Conservation (phyloP, 495 filamentous ascomycete species). For the Penicillium fimorum region DNA sequence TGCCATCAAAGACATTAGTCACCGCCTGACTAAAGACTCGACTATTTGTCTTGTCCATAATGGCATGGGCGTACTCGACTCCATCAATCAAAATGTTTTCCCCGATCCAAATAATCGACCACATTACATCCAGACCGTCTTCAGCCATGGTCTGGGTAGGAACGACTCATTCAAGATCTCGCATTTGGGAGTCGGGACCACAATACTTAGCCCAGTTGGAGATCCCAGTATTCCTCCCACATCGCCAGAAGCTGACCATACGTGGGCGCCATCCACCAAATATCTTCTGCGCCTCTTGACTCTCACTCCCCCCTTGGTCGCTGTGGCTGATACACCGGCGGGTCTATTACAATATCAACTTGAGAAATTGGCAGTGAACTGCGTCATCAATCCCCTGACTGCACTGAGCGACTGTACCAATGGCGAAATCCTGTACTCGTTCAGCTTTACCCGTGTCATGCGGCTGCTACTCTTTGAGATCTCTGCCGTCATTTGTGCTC, state of each 20-base stretch:
- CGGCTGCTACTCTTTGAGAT: slow-evolving; percentile 67
- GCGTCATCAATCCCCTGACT: slow-evolving; percentile 79
- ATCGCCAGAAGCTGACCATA: slow-evolving; percentile 20
- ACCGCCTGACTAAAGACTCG: slow-evolving; percentile 67
- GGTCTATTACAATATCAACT: slow-evolving; percentile 59
- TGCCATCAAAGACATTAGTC: slow-evolving; percentile 55
- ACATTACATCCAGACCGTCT: slow-evolving; percentile 70
- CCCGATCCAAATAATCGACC: slow-evolving; percentile 62
- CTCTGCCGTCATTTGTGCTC: slow-evolving; percentile 56
- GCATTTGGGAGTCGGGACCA: slow-evolving; percentile 62
- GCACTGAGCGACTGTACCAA: slow-evolving; percentile 70
- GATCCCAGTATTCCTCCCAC: slow-evolving; percentile 15
- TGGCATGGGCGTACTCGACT: slow-evolving; percentile 78
- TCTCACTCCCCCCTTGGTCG: slow-evolving; percentile 48
- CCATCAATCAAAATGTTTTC: slow-evolving; percentile 66
- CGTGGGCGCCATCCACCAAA: slow-evolving; percentile 44
- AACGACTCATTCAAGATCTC: slow-evolving; percentile 56
- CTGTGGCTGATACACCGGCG: slow-evolving; percentile 44
- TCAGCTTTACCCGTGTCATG: slow-evolving; percentile 53
- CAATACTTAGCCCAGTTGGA: slow-evolving; percentile 57
- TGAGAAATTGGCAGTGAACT: slow-evolving; percentile 77
- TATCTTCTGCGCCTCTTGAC: slow-evolving; percentile 52
- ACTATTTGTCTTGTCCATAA: slow-evolving; percentile 81
- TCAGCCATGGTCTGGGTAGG: slow-evolving; percentile 61
- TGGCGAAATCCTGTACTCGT: slow-evolving; percentile 64